Evolutionary conservation across 148 eudicot species (phyloP).

Genomic region (Chenopodium album): DNA sequence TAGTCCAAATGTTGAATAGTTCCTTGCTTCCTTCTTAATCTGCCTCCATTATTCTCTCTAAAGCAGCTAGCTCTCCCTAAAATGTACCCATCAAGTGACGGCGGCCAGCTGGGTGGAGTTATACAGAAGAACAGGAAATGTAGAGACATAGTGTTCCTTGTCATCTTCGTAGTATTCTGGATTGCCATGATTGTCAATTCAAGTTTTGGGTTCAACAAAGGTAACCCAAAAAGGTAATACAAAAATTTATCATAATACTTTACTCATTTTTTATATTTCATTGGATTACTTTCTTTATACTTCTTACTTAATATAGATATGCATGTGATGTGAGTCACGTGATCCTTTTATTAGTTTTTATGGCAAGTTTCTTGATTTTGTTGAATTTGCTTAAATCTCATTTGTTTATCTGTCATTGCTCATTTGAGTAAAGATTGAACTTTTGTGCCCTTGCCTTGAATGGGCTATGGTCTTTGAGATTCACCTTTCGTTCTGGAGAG

Average conservation of each 20-base stretch:
- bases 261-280: constrained; percentile 12
- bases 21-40: background rate
- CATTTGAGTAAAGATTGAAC: background rate
- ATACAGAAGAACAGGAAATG: constrained; percentile 88
- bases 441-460: background rate
- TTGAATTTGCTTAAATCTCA: background rate
- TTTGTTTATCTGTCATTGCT: background rate
- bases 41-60: constrained; percentile 18
- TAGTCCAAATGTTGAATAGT: background rate
- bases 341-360: background rate
- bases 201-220: constrained; percentile 90
- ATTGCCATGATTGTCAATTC: constrained; percentile 96
- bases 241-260: background rate
- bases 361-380: constrained; percentile 12
- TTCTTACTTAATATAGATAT: background rate
- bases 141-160: constrained; percentile 76
- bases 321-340: constrained; percentile 14
- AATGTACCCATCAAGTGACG: constrained; percentile 77
- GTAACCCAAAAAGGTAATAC: constrained; percentile 80
- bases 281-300: constrained; percentile 23
- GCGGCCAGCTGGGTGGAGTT: constrained; percentile 55
- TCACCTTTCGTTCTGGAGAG: background rate
- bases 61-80: constrained; percentile 22
- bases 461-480: background rate
- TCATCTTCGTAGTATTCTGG: constrained; percentile 90